Percentiles rank a stretch among this genome's conserved stretches.
Evolutionary conservation across 108 stramenopile genomes (phyloP).

Genomic region (Skeletonema tropicum): DNA sequence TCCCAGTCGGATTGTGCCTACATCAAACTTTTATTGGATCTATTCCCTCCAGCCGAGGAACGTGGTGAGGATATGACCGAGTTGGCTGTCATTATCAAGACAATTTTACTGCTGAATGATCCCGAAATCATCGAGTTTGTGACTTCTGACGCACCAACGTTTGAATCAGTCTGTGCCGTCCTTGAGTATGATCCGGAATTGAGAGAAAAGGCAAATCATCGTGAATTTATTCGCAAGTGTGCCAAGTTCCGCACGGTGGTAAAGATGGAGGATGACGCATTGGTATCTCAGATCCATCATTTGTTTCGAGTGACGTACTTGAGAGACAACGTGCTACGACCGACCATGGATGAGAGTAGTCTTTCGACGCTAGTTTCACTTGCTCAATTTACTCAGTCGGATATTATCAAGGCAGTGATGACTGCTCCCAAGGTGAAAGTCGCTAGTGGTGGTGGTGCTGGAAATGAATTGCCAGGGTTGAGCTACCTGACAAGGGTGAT

Average conservation of each 20-base stretch:
- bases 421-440: slow-evolving; percentile 28
- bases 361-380: slow-evolving; percentile 79
- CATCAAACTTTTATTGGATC: slow-evolving; percentile 59
- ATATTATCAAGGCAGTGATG: slow-evolving; percentile 86
- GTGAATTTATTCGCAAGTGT: slow-evolving; percentile 70
- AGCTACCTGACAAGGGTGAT: slow-evolving; percentile 75
- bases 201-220: slow-evolving; percentile 80
- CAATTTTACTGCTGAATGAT: slow-evolving; percentile 85
- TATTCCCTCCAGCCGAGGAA: slow-evolving; percentile 69
- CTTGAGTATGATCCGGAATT: slow-evolving; percentile 88
- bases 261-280: slow-evolving; percentile 71
- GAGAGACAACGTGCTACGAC: slow-evolving; percentile 78
- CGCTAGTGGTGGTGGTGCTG: not conserved
- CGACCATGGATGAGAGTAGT: slow-evolving; percentile 89
- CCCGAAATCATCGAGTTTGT: slow-evolving; percentile 85
- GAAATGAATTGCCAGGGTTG: slow-evolving; percentile 22
- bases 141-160: slow-evolving; percentile 64
- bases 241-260: slow-evolving; percentile 85
- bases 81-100: slow-evolving; percentile 76
- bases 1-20: slow-evolving; percentile 80
- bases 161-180: slow-evolving; percentile 72
- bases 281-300: slow-evolving; percentile 75
- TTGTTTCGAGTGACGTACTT: slow-evolving; percentile 85
- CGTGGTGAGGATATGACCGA: slow-evolving; percentile 52
- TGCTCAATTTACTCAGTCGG: slow-evolving; percentile 79